A percentile compares a stretch with the other conserved stretches of the same genome.
phyloP scores from a whole-genome alignment of 306 rosid genomes.

The Benincasa hispida region DNA sequence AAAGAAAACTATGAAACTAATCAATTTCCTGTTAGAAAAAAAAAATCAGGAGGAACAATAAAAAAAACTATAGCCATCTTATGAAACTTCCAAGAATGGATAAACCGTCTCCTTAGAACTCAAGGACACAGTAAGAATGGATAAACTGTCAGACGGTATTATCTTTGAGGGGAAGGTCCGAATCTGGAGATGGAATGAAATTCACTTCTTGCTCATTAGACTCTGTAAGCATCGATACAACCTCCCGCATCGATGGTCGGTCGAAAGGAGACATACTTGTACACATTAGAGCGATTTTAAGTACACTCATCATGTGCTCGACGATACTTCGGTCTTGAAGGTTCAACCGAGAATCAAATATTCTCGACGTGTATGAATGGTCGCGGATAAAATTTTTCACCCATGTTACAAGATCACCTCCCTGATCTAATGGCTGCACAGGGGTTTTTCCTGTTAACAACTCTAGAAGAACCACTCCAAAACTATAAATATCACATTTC shows the following conservation, averaged over 20 bases:
- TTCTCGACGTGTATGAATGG: constrained; percentile 39
- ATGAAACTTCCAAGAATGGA: constrained; percentile 2
- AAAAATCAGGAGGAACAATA: constrained; percentile 1
- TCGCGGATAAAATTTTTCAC: constrained; percentile 38
- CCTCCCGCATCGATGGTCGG: constrained; percentile 76
- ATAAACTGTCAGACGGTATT: neutral
- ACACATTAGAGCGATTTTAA: constrained; percentile 72
- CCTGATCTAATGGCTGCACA: constrained; percentile 80
- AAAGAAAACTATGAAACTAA: neutral
- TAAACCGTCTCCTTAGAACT: too few species aligned
- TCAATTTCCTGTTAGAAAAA: constrained; percentile 5
- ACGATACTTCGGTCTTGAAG: constrained; percentile 42
- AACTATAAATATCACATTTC: constrained; percentile 90
- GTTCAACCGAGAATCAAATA: constrained; percentile 62
- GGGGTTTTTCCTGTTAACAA: constrained; percentile 82
- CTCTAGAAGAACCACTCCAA: constrained; percentile 90
- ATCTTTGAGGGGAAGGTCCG: constrained; percentile 36
- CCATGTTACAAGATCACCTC: constrained; percentile 87
- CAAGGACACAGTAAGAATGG: too few species aligned
- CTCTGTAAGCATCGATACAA: constrained; percentile 70
- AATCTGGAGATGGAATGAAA: constrained; percentile 28
- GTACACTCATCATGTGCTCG: constrained; percentile 68
- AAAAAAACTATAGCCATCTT: neutral
- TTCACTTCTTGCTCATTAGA: constrained; percentile 48
- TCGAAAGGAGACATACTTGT: constrained; percentile 50